These are phyloP conservation scores for Mycena vitilis DNA, from an alignment of 768 basidiomycete genomes.

Conservation along the genomic window DNA sequence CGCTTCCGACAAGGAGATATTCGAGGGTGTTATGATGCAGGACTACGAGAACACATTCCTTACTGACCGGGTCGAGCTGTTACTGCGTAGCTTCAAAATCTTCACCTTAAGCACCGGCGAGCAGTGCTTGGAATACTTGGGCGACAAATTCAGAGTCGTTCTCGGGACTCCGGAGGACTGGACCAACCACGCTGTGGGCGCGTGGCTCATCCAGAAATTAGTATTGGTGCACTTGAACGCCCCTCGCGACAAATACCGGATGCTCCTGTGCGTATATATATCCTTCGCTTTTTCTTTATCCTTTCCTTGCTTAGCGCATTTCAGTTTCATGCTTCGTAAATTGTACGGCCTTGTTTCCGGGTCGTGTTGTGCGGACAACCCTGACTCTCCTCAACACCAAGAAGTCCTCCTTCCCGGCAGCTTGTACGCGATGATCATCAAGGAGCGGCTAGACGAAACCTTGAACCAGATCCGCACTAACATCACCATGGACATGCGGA, in stretches of 20 bases:
- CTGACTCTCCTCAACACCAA: conserved; percentile 98
- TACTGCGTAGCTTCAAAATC: conserved; percentile 95
- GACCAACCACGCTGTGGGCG: conserved; percentile 84
- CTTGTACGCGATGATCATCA: conserved; percentile 97
- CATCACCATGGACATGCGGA: conserved; percentile 80
- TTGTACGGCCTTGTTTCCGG: conserved; percentile 92
- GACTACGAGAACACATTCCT: conserved; percentile 98
- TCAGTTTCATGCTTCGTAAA: conserved; percentile 97
- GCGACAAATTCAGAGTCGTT: conserved; percentile 96
- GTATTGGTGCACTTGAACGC: conserved; percentile 90
- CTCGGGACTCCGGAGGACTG: conserved; percentile 93
- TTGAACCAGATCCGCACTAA: conserved; percentile 77
- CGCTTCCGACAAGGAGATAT: conserved; percentile 95
- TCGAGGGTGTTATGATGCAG: conserved; percentile 95
- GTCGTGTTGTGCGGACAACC: conserved; percentile 93
- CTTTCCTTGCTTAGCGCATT: conserved; percentile 19
- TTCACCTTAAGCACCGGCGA: conserved; percentile 89
- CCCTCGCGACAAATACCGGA: conserved; percentile 92
- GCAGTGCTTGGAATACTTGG: conserved; percentile 94
- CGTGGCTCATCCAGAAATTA: conserved; percentile 85
- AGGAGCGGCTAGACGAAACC: conserved; percentile 94
- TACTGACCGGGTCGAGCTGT: conserved; percentile 94
- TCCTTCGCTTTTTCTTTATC: neutral
- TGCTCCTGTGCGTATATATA: conserved; percentile 82
- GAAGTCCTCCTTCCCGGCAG: conserved; percentile 95